Percentiles rank a stretch among this genome's conserved stretches.
Conservation (phyloP, 106 monocot species). For the Dendrobium huoshanense region DNA sequence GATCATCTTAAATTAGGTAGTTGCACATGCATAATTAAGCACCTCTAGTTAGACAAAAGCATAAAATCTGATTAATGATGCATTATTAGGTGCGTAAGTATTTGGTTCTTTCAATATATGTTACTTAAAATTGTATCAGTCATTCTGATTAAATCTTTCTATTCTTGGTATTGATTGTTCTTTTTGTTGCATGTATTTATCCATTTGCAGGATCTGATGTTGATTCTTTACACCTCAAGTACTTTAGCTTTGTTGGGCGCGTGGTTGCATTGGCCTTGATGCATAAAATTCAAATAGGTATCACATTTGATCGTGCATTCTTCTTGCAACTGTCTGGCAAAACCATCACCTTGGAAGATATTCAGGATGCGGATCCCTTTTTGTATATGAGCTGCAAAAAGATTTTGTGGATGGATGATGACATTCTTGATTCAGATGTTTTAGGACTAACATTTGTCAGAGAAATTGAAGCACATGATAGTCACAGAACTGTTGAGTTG, state of each 20-base stretch:
- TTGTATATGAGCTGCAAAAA: constrained; percentile 66
- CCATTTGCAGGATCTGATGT: constrained; percentile 55
- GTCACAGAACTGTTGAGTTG: constrained; percentile 43
- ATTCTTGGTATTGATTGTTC: background rate
- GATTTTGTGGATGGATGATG: constrained; percentile 69
- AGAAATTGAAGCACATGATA: constrained; percentile 50
- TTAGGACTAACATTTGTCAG: constrained; percentile 61
- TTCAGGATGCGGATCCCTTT: constrained; percentile 63
- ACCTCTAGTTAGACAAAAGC: too few species aligned
- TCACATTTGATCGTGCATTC: constrained; percentile 59
- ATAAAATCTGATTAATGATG: too few species aligned
- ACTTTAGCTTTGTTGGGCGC: constrained; percentile 68
- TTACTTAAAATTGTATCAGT: background rate
- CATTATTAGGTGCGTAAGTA: too few species aligned
- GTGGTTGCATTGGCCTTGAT: constrained; percentile 69
- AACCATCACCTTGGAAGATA: constrained; percentile 55
- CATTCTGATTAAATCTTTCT: background rate
- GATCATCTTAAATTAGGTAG: too few species aligned
- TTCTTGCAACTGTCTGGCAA: constrained; percentile 67
- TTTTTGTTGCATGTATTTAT: background rate
- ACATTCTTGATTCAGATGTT: constrained; percentile 55
- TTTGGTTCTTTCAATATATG: too few species aligned
- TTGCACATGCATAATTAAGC: too few species aligned
- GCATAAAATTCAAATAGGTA: constrained; percentile 72
- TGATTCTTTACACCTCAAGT: constrained; percentile 74